Conservation (phyloP, 139 green algal species). For the Coelastrella sp. region DNA sequence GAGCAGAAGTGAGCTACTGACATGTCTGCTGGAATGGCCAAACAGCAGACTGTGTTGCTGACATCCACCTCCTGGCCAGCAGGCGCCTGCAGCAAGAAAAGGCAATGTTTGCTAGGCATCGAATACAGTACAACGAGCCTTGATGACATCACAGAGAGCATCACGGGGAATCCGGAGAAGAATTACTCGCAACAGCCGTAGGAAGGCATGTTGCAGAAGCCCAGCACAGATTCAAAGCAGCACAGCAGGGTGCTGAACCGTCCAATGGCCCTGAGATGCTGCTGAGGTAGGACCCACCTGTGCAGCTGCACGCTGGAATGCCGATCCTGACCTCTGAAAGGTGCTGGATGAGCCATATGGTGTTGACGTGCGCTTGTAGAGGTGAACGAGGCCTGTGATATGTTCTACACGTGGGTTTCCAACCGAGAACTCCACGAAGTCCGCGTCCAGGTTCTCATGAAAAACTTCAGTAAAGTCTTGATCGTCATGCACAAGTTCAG, state of each 20-base stretch:
- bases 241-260: no score
- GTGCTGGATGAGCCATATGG: background rate
- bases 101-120: no score
- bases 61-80: background rate
- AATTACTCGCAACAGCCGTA: no score
- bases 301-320: no score
- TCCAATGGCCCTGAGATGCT: no score
- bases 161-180: no score
- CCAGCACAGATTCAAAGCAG: no score
- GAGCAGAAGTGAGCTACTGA: slow-evolving; percentile 91
- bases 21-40: slow-evolving; percentile 92
- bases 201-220: no score
- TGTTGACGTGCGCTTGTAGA: slow-evolving; percentile 73
- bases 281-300: no score
- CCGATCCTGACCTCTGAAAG: background rate
- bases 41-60: slow-evolving; percentile 77
- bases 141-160: no score
- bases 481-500: slow-evolving; percentile 15
- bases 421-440: slow-evolving; percentile 74
- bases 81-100: background rate
- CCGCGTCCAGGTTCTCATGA: slow-evolving; percentile 5
- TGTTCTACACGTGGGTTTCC: slow-evolving; percentile 95
- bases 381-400: slow-evolving; percentile 87
- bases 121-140: no score
- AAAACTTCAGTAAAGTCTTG: slow-evolving; percentile 30